Conservation (phyloP, 1,284 basidiomycete genomes). For the Irpex rosettiformis region DNA sequence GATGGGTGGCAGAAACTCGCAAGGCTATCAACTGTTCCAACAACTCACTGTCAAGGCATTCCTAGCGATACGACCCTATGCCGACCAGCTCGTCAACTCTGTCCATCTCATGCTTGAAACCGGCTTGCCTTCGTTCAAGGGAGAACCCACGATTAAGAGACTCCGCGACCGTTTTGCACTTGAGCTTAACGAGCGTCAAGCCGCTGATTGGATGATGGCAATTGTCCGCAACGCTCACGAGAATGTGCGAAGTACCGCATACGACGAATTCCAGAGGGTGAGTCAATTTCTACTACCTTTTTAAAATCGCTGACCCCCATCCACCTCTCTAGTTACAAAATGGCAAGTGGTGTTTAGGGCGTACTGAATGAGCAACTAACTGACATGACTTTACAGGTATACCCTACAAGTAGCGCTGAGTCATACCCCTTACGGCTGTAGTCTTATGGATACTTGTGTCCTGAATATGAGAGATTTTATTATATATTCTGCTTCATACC, state of each 20-base stretch:
- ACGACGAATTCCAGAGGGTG: slow-evolving; percentile 90
- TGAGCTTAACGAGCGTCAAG: slow-evolving; percentile 83
- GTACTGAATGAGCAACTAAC: too few species aligned
- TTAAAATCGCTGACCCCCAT: not conserved
- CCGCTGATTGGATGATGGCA: slow-evolving; percentile 89
- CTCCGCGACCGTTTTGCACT: slow-evolving; percentile 87
- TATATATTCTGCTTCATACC: too few species aligned
- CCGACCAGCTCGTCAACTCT: slow-evolving; percentile 85
- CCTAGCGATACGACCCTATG: slow-evolving; percentile 89
- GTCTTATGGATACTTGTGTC: too few species aligned
- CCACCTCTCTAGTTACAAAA: slow-evolving; percentile 44
- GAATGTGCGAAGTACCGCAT: slow-evolving; percentile 88
- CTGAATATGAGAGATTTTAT: too few species aligned
- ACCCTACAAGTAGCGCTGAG: slow-evolving; percentile 42
- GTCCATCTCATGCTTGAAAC: slow-evolving; percentile 95
- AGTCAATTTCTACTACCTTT: slow-evolving; percentile 28
- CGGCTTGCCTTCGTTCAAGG: slow-evolving; percentile 95
- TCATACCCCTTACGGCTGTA: not conserved
- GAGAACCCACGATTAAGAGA: slow-evolving; percentile 86
- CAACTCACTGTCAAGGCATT: slow-evolving; percentile 96
- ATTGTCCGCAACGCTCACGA: slow-evolving; percentile 92
- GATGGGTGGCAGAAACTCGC: slow-evolving; percentile 93
- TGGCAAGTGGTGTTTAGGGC: too few species aligned
- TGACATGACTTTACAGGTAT: slow-evolving; percentile 34
- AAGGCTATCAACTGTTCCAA: slow-evolving; percentile 93